A percentile compares a stretch with the other conserved stretches of the same genome.
These are phyloP conservation scores for Phytophthora agathidicida DNA, from an alignment of 352 stramenopile species.

Conservation along the genomic window DNA sequence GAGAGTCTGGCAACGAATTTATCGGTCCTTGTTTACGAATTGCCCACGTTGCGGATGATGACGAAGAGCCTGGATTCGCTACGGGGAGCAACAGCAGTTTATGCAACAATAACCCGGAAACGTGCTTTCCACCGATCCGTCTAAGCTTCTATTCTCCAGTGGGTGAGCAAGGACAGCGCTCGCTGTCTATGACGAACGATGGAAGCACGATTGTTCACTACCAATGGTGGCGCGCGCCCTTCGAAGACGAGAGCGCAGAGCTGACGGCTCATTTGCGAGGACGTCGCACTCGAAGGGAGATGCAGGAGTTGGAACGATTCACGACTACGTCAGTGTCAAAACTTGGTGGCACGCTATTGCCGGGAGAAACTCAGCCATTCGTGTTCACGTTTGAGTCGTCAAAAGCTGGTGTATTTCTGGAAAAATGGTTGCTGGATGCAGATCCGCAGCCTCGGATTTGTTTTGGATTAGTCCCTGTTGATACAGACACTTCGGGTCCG, in stretches of 20 bases:
- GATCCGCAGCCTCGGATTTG: constrained; percentile 44
- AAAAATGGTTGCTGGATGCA: constrained; percentile 74
- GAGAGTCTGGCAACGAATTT: neutral
- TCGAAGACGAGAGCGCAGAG: constrained; percentile 27
- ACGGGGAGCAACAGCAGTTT: neutral
- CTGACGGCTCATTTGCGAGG: constrained; percentile 38
- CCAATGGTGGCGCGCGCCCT: constrained; percentile 53
- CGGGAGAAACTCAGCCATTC: constrained; percentile 55
- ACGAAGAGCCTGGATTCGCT: neutral
- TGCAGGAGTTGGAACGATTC: constrained; percentile 19
- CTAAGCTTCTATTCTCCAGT: constrained; percentile 58
- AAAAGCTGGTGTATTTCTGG: constrained; percentile 57
- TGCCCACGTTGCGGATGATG: constrained; percentile 16
- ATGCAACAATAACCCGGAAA: neutral
- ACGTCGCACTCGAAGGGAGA: constrained; percentile 21
- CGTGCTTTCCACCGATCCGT: constrained; percentile 15
- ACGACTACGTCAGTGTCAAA: constrained; percentile 55
- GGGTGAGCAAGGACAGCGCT: constrained; percentile 44
- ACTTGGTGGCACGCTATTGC: constrained; percentile 53
- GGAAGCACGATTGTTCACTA: constrained; percentile 65
- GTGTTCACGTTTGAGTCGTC: constrained; percentile 65
- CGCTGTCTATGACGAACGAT: constrained; percentile 50
- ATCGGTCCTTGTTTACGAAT: constrained; percentile 30
- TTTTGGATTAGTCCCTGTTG: constrained; percentile 1
- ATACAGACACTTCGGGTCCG: constrained; percentile 1